Evolutionary conservation across 2,329 filamentous ascomycete genomes (phyloP), one percentile per base, ranked within the genome.

Genomic region (Neospermospora avenae): DNA sequence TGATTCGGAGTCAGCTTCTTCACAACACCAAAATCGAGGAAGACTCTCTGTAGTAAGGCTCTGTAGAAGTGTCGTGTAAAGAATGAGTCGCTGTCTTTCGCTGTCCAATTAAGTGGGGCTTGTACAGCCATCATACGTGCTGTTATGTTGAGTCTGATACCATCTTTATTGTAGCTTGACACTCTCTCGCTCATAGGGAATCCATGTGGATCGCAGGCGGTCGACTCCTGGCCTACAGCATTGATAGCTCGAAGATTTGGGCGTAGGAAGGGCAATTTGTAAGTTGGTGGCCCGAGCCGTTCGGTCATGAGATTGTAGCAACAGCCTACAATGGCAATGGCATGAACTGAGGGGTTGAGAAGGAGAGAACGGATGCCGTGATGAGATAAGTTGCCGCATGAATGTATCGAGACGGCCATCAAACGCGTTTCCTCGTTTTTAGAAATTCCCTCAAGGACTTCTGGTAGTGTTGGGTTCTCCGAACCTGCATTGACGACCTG

Each of bases 101-200:
- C 78, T 2, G 89, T 89, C 95, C 95, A 99, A 77, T 99, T 99
- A 61, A 87, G 81, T 1, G 95, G 93, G 7, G 95, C 95, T 77
- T 99, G 95, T 53, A 96, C 93, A 2, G 93, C 93, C 93, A 98
- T 97, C 89, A 96, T 96, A 46, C 95, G 85, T 0, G 95, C 92
- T 3, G 95, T 99, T 71, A 98, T 96, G 74, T 99, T 98, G 59
- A 98, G 81, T 24, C 90, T 84, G 49, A 98, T 81, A 2, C 92
- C 91, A 24, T 74, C 73, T 16, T 75, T 77, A 20, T 78, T 74
- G 67, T 88, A 83, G 3, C 74, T 84, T 74, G 71, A 80, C 52
- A 97, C 79, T 14, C 81, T 82, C 46, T 87, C 78, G 60, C 90
- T 96, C 89, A 99, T 95, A 0, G 95, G 95, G 69, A 97, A 99